Evolutionary conservation across 2,329 filamentous ascomycete species (phyloP), one percentile per base, ranked within the genome.

Genomic region (Corynespora cassiicola): DNA sequence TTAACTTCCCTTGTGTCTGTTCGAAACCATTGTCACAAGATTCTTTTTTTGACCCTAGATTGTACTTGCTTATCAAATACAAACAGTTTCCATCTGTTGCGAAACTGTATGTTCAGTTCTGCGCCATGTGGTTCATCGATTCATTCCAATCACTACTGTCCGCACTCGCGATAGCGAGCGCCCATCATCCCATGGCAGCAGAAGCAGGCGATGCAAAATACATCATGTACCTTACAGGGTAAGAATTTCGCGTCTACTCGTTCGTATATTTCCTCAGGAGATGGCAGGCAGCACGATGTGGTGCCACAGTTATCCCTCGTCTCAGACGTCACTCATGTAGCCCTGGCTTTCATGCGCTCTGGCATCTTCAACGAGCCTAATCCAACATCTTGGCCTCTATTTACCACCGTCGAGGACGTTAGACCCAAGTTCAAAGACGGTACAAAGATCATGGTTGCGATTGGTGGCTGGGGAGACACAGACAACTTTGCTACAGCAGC

Each of bases 401-500:
- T 63, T 22, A 63, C 58, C 2, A 49, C 51, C 0, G 42, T 65
- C 2, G 41, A 50, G 8, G 45, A 54, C n/a, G 49, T 52, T 1
- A 47, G 59, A 3, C 21, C 68, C 1, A 69, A 78, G 11, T 86
- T 86, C 33, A 30, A 53, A 4, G 53, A 73, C 0, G 71, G 70
- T 9, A 82, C 84, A 10, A 83, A 82, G 50, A 65, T 88, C 14
- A 76, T 85, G 68, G 73, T 90, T 14, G 85, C 86, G 6, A 82
- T 90, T 48, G 87, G 87, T 9, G 86, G 86, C 32, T 90, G 87
- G 86, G 85, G 85, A 0, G 82, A 88, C 40, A 83, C 78, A 0
- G 64, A 66, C 4, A 85, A 84, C 0, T 90, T 88, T 51, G 76
- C 80, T 0, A 62, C 32, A 1, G 86, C 78, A 0, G 81, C 83